phyloP scores from a whole-genome alignment of 257 asterid species.

The Linaria vulgaris region DNA sequence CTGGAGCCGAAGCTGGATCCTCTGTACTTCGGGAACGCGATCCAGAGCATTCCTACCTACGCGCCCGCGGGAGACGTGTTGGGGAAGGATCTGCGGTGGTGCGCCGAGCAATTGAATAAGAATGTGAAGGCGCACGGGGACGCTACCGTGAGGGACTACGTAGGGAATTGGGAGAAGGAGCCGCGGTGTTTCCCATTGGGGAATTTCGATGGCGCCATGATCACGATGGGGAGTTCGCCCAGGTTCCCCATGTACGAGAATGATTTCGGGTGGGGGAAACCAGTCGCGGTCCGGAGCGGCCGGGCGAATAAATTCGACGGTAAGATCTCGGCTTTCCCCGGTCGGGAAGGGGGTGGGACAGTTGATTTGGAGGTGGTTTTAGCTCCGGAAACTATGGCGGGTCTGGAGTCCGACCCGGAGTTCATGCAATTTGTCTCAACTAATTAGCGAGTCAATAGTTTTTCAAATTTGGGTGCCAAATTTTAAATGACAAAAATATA shows the following conservation, averaged over 20 bases:
- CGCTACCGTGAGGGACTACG: slow-evolving; percentile 38
- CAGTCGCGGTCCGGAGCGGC: slow-evolving; percentile 45
- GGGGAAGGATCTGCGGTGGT: slow-evolving; percentile 41
- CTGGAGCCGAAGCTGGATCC: slow-evolving; percentile 56
- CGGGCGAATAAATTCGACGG: slow-evolving; percentile 56
- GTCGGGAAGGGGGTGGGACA: slow-evolving; percentile 39
- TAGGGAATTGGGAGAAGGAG: slow-evolving; percentile 44
- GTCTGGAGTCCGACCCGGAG: slow-evolving; percentile 38
- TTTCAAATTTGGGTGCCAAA: too few relatives aligned
- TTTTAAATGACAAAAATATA: background rate
- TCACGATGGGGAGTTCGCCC: slow-evolving; percentile 52
- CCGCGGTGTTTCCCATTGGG: slow-evolving; percentile 65
- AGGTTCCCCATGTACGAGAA: slow-evolving; percentile 53
- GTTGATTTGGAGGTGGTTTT: slow-evolving; percentile 58
- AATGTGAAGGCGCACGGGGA: slow-evolving; percentile 51
- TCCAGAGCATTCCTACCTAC: slow-evolving; percentile 57
- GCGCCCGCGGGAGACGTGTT: slow-evolving; percentile 51
- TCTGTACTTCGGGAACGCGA: slow-evolving; percentile 65
- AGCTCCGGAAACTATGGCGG: slow-evolving; percentile 46
- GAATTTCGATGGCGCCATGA: slow-evolving; percentile 58
- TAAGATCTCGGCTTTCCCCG: slow-evolving; percentile 54
- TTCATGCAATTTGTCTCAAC: slow-evolving; percentile 45
- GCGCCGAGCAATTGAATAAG: slow-evolving; percentile 51
- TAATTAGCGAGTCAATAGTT: slow-evolving; percentile 3
- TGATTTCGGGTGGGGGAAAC: slow-evolving; percentile 59